These are phyloP conservation scores for Cryptosporidium baileyi DNA, from an alignment of 169 alveolate species.

Conservation along the genomic window DNA sequence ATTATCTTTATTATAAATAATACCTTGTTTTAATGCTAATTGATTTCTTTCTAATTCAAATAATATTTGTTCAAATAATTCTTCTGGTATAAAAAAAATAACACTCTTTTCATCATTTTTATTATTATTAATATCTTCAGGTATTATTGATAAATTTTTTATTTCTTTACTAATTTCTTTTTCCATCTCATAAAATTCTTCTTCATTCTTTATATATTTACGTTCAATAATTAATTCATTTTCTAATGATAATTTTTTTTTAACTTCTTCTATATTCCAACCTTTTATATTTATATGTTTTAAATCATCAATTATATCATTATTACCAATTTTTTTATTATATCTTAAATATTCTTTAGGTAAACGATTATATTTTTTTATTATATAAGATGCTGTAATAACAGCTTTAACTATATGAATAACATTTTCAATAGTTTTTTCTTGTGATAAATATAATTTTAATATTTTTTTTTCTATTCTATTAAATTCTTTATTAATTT, in stretches of 20 bases:
- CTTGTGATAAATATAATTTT: constrained; percentile 2
- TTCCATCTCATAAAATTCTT: constrained; percentile 36
- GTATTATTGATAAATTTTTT: background rate
- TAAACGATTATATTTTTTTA: constrained; percentile 20
- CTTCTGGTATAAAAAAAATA: constrained; percentile 22
- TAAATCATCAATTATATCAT: background rate
- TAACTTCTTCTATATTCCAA: constrained; percentile 27
- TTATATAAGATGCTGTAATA: constrained; percentile 35
- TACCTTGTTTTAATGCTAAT: too few relatives aligned
- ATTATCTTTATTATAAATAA: background rate
- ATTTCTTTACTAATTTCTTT: background rate
- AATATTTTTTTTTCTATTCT: background rate
- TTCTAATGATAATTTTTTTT: background rate
- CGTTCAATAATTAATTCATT: background rate
- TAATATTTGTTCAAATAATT: constrained; percentile 14
- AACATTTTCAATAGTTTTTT: background rate
- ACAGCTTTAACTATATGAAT: background rate
- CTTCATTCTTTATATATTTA: constrained; percentile 16
- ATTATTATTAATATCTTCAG: background rate
- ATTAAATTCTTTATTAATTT: background rate
- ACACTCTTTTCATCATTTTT: background rate
- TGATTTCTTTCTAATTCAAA: constrained; percentile 21
- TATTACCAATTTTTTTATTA: background rate
- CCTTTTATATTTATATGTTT: constrained; percentile 26
- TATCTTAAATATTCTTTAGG: constrained; percentile 24